Percentiles rank a stretch among this genome's conserved stretches.
Conservation (phyloP, 441 rosid genomes). For the Hypseocharis bilobata region DNA sequence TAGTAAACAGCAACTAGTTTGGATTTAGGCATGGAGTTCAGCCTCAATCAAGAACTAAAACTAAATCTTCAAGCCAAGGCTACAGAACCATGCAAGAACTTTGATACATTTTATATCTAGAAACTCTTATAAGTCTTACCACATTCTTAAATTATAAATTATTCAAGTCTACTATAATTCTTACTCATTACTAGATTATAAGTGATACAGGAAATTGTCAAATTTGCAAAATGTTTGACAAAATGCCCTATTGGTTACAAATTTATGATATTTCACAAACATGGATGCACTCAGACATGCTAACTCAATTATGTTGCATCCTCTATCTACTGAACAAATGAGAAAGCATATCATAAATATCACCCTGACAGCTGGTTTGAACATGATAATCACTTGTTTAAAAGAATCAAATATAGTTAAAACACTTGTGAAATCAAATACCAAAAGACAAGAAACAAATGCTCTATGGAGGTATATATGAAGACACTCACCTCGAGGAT, state of each 20-base stretch:
- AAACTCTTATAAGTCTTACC: no score
- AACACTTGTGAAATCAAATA: no score
- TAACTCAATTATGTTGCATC: not conserved
- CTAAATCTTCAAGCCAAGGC: not conserved
- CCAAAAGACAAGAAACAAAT: not conserved
- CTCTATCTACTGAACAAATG: not conserved
- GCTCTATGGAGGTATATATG: not conserved
- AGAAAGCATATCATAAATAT: not conserved
- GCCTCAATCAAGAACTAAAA: not conserved
- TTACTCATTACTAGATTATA: not conserved
- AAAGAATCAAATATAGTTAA: not conserved
- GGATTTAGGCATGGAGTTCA: not conserved
- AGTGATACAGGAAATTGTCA: not conserved
- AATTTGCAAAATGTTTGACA: not conserved
- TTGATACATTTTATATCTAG: no score
- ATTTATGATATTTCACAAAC: not conserved
- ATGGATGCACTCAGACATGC: not conserved
- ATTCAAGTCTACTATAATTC: not conserved
- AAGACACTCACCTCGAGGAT: conserved; percentile 61
- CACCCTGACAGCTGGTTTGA: not conserved
- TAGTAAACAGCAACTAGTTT: not conserved
- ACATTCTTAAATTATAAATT: not conserved
- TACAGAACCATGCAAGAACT: not conserved
- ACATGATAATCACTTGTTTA: not conserved
- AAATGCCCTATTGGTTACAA: no score